Base-by-base conservation (phyloP, 176 grass and related monocot genomes). In the Elymus sibiricus region DNA sequence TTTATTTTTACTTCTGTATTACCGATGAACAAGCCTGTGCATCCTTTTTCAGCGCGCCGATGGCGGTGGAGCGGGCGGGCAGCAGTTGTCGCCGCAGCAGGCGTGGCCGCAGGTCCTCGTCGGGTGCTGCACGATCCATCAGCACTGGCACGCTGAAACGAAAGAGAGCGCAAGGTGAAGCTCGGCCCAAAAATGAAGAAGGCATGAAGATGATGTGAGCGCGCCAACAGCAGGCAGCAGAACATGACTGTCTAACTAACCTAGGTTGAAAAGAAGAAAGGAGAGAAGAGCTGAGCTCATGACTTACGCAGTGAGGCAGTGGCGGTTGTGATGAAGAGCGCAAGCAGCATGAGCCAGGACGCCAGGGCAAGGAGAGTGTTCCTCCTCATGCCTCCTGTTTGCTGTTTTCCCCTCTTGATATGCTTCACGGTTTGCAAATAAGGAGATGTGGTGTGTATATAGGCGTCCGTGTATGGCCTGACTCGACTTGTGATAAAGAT, bases 61-160 rank as follows among this genome's bases (percentile, higher is more conserved):
- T 3, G 88, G 85, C 0, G 79, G 82, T 0, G 86, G 79, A 42
- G 42, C 17, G 58, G 77, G 81, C 0, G 69, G 80, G 70, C 94
- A 89, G 67, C 91, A 93, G 83, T 85, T 89, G 28, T 91, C 39
- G 0, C 94, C 83, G 8, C 91, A 89, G 86, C 86, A 95, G 31
- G 88, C 83, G 21, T 90, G 88, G 65, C 91, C 76, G 28, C 91
- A 95, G 42, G 88, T 92, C 79, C 70, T 77, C 19, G 25, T 77
- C 9, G 87, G 79, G 10, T 92, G 82, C 75, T 89, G 67, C 71
- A 91, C 86, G 27, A 94, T 60, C 84, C 83, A 92, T 73, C 93
- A 92, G 78, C 90, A 95, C 38, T 60, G 74, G 79, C 93, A 95
- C 7, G 85, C 90, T 93, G 83, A 72, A 71, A 86, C 9, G 8